Percentiles rank a stretch among this genome's conserved stretches.
These are phyloP conservation scores for Crepidotus variabilis DNA, from an alignment of 768 basidiomycete species.

Conservation along the genomic window DNA sequence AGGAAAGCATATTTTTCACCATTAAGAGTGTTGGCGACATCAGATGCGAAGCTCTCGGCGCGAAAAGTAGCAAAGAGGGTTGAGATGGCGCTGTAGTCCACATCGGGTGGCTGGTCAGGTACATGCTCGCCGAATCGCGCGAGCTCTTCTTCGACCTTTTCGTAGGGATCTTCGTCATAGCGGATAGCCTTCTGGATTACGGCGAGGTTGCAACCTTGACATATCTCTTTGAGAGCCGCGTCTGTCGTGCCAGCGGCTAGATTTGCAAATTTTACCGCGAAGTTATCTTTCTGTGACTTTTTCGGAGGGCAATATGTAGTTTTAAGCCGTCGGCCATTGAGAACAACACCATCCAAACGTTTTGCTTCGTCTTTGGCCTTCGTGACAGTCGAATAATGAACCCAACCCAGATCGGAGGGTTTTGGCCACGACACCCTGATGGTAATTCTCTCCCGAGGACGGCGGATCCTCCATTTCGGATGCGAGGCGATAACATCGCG, in stretches of 20 bases:
- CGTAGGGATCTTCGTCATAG: conserved; percentile 28
- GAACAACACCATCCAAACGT: conserved; percentile 32
- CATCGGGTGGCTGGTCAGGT: background rate
- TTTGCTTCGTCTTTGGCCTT: conserved; percentile 38
- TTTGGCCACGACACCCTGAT: conserved; percentile 44
- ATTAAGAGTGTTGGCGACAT: conserved; percentile 22
- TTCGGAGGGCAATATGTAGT: conserved; percentile 33
- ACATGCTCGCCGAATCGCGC: conserved; percentile 22
- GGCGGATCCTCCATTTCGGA: conserved; percentile 20
- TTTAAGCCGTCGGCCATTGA: conserved; percentile 37
- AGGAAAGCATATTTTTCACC: conserved; percentile 26
- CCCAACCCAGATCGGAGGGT: conserved; percentile 40
- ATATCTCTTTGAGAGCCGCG: conserved; percentile 30
- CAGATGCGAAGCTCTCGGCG: conserved; percentile 28
- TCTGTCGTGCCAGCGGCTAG: conserved; percentile 32
- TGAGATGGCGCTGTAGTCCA: background rate
- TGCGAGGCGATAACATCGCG: conserved; percentile 21
- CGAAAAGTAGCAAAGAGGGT: conserved; percentile 37
- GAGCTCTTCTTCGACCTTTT: conserved; percentile 31
- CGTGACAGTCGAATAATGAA: conserved; percentile 37
- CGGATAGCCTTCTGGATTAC: conserved; percentile 28
- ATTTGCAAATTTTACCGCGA: conserved; percentile 40
- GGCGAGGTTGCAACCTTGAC: conserved; percentile 21
- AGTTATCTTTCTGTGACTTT: conserved; percentile 30
- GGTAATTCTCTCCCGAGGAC: conserved; percentile 13